Conservation (phyloP, 169 alveolate species). For the Cryptosporidium andersoni region DNA sequence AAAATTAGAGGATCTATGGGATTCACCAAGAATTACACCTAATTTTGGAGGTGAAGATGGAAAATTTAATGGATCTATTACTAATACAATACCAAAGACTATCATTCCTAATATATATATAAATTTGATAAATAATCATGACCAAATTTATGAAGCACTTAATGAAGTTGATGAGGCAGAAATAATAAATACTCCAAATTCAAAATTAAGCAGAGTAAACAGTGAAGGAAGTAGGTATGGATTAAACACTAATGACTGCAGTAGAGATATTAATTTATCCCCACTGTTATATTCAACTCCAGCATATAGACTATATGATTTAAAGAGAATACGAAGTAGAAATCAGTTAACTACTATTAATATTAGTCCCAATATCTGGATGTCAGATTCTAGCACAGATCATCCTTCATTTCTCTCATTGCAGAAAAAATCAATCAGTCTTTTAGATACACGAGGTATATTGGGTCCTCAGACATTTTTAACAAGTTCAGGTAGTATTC, state of each 20-base stretch:
- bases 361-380: not conserved
- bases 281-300: constrained; percentile 40
- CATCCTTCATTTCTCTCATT: not conserved
- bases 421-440: not conserved
- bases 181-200: not conserved
- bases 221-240: not conserved
- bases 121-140: not conserved
- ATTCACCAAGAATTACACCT: constrained; percentile 66
- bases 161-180: not conserved
- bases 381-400: not conserved
- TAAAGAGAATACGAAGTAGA: not conserved
- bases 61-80: not conserved
- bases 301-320: constrained; percentile 51
- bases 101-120: constrained; percentile 32
- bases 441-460: constrained; percentile 54
- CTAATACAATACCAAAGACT: not conserved
- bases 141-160: not conserved
- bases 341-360: not conserved
- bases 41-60: constrained; percentile 46
- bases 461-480: constrained; percentile 41
- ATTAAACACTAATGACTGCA: not conserved
- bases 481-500: constrained; percentile 31
- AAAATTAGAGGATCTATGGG: constrained; percentile 33
- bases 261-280: constrained; percentile 4
- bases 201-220: not conserved